Conservation (phyloP, 2,329 filamentous ascomycete species). For the Colletotrichum salicis region DNA sequence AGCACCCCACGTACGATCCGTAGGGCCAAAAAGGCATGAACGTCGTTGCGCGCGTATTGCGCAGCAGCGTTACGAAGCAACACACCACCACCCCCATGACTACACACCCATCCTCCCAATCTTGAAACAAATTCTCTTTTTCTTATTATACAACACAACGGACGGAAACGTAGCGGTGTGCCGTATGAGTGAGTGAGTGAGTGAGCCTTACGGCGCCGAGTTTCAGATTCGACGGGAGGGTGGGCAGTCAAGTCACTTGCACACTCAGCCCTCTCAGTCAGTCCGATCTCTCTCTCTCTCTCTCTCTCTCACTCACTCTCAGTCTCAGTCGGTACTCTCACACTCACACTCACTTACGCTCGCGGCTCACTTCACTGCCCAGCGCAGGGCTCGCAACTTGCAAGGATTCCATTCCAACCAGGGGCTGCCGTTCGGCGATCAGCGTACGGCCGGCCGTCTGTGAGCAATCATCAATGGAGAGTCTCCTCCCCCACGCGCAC, state of each 20-base stretch:
- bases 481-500: background rate
- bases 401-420: background rate
- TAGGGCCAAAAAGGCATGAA: background rate
- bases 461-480: background rate
- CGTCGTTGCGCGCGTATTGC: background rate
- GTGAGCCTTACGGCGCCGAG: background rate
- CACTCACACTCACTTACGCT: too few relatives aligned
- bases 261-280: background rate
- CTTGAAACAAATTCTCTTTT: background rate
- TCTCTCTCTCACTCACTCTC: background rate
- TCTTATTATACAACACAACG: background rate
- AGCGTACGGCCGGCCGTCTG: background rate
- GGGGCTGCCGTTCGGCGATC: background rate
- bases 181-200: background rate
- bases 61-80: background rate
- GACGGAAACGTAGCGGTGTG: background rate
- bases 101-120: background rate
- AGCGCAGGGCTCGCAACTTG: too few relatives aligned
- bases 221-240: slow-evolving; percentile 1
- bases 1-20: background rate
- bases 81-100: background rate
- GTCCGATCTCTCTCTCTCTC: background rate
- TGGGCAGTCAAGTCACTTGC: background rate
- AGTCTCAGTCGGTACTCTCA: background rate
- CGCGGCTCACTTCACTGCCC: too few relatives aligned